Percentiles rank a stretch among this genome's conserved stretches.
These are phyloP conservation scores for Aristolochia californica DNA, from an alignment of 164 flowering plant genomes.

Conservation along the genomic window DNA sequence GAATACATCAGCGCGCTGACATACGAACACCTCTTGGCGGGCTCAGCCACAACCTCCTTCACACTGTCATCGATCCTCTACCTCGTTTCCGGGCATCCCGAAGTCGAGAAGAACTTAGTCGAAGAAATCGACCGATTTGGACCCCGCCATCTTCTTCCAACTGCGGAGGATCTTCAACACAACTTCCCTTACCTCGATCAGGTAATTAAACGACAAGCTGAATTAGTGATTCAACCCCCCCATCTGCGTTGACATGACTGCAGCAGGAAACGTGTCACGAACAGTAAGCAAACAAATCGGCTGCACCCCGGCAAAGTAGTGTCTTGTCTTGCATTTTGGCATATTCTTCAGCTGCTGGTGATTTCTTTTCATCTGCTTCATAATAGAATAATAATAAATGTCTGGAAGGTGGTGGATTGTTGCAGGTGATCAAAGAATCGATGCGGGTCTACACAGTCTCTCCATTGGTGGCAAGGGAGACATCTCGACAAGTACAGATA, in stretches of 20 bases:
- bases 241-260: neutral
- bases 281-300: too few relatives aligned
- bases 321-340: too few relatives aligned
- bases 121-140: conserved; percentile 72
- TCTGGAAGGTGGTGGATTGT: neutral
- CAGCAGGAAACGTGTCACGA: too few relatives aligned
- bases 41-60: conserved; percentile 82
- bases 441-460: conserved; percentile 89
- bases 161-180: conserved; percentile 60
- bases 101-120: conserved; percentile 67
- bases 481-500: conserved; percentile 60
- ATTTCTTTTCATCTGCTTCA: too few relatives aligned
- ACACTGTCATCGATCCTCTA: conserved; percentile 67
- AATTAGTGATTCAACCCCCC: neutral
- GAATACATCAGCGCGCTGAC: conserved; percentile 79
- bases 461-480: conserved; percentile 86
- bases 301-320: too few relatives aligned
- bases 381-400: too few relatives aligned
- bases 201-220: conserved; percentile 19
- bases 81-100: conserved; percentile 66
- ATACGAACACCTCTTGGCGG: conserved; percentile 89
- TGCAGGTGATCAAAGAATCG: conserved; percentile 82
- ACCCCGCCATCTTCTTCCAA: conserved; percentile 41
- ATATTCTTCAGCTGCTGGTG: too few relatives aligned
- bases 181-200: conserved; percentile 85